Conservation (phyloP, 495 filamentous ascomycete genomes). For the Xylaria longipes region DNA sequence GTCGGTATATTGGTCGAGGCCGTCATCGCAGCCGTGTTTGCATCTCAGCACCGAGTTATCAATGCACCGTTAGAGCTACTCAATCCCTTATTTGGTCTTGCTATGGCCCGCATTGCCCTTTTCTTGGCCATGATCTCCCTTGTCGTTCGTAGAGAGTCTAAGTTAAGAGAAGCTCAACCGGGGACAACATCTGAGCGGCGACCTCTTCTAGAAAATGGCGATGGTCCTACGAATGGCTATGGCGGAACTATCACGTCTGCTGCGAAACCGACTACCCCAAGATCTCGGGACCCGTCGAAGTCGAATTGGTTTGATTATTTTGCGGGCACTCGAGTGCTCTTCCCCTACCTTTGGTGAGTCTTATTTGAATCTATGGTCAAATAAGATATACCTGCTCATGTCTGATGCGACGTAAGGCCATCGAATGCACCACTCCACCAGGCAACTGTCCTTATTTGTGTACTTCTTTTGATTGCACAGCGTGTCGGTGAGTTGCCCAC, state of each 20-base stretch:
- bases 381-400: conserved; percentile 8
- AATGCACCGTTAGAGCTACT: conserved; percentile 32
- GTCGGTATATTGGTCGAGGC: conserved; percentile 35
- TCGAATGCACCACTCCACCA: conserved; percentile 33
- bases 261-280: conserved; percentile 48
- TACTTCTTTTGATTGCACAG: conserved; percentile 31
- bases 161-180: conserved; percentile 27
- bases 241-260: conserved; percentile 21
- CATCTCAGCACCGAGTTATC: conserved; percentile 31
- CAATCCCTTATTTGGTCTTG: conserved; percentile 35
- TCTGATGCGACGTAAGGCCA: conserved; percentile 31
- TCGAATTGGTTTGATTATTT: conserved; percentile 77
- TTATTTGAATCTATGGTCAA: conserved; percentile 2
- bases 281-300: conserved; percentile 29
- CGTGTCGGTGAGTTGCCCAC: conserved; percentile 57
- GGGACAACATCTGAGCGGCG: conserved; percentile 34
- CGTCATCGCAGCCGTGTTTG: conserved; percentile 37
- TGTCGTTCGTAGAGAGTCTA: conserved; percentile 35
- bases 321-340: conserved; percentile 73
- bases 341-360: conserved; percentile 78
- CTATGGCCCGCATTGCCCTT: conserved; percentile 34
- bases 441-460: conserved; percentile 31
- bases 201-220: conserved; percentile 40
- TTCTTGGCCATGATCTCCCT: conserved; percentile 40
- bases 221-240: conserved; percentile 26